Conservation (phyloP, 192 early-diverging fungal species). For the Coemansia brasiliensis region DNA sequence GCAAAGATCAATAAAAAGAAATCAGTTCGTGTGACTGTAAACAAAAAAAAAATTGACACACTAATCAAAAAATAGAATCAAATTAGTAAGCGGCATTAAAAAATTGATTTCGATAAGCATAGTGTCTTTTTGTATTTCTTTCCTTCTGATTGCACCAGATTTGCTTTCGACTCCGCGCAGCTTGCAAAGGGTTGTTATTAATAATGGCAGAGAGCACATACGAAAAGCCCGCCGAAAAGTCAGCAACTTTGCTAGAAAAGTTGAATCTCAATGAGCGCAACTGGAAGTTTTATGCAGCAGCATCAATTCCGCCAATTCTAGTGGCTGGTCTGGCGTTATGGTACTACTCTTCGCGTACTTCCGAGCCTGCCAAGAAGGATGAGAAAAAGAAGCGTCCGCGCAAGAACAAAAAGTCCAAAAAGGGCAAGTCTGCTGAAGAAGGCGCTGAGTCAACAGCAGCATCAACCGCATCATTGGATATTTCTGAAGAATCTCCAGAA, state of each 20-base stretch:
- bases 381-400: conserved; percentile 20
- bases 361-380: conserved; percentile 9
- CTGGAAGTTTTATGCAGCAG: conserved; percentile 73
- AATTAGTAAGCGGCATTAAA: conserved; percentile 2
- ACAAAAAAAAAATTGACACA: too few species aligned
- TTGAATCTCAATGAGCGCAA: conserved; percentile 48
- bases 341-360: conserved; percentile 56
- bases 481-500: conserved; percentile 45
- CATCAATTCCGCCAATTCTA: conserved; percentile 60
- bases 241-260: conserved; percentile 41
- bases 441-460: not conserved
- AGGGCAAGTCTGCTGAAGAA: conserved; percentile 7
- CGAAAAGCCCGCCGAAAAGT: conserved; percentile 32
- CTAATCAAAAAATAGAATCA: too few species aligned
- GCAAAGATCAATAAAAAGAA: not conserved
- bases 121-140: not conserved
- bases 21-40: not conserved
- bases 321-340: conserved; percentile 66
- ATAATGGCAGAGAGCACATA: conserved; percentile 27
- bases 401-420: conserved; percentile 50
- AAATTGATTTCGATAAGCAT: conserved; percentile 5
- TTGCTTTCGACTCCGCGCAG: not conserved
- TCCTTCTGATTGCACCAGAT: not conserved
- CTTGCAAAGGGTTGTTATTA: not conserved
- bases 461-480: conserved; percentile 23